Evolutionary conservation across 2,329 filamentous ascomycete genomes (phyloP), one percentile per base, ranked within the genome.

Genomic region (Talaromyces sp.): DNA sequence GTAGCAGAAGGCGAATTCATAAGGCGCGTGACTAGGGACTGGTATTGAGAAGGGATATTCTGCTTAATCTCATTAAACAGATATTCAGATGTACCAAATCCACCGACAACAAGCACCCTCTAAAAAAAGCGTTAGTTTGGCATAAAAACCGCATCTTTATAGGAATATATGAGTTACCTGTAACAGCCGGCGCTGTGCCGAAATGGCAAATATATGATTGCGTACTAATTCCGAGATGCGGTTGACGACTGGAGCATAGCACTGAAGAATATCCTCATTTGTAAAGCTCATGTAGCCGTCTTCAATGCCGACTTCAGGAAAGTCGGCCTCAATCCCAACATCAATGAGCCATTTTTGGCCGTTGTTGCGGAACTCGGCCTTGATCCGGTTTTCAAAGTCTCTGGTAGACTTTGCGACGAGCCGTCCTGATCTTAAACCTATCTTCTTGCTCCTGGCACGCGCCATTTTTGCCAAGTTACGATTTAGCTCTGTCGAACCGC

Each of bases 261-360:
- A 98, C 80, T 97, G 93, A 68, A 99, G 83, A 70, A 99, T 98
- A 78, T 99, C 93, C 79, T 98, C 95, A 75, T 99, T 98, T 65
- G 93, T 98, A 75, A 99, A 98, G 2, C 93, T 97, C 93, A 99
- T 99, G 82, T 97, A 98, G 56, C 93, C 93, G 78, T 99, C 93
- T 79, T 98, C 93, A 68, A 99, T 98, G 68, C 92, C 93, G 44
- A 93, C 95, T 74, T 98, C 93, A 44, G 93, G 93, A 81, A 96
- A 98, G 73, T 98, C 93, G 52, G 93, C 92, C 81, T 99, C 93
- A 71, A 98, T 97, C 72, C 95, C 95, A 58, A 99, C 93, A 74
- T 99, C 93, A 25, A 98, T 92, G 53, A 93, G 93, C 95, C 95
- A 98, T 77, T 98, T 98, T 77, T 97, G 93, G 57, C 93, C 93